Evolutionary conservation across 805 yeast species (phyloP).

Genomic region (Saturnispora quitensis): DNA sequence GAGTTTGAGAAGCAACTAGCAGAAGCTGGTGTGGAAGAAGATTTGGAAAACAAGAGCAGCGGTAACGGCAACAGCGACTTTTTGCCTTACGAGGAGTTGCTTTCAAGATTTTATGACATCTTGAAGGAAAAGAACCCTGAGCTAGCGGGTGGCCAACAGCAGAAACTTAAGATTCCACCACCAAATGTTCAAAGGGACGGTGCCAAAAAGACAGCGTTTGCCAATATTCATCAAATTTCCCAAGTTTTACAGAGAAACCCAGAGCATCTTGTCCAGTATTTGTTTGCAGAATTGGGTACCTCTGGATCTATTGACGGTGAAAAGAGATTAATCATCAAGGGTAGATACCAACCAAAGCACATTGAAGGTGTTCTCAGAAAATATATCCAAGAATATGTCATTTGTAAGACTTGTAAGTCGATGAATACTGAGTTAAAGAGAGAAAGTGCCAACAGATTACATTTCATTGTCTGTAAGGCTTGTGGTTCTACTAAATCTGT

Average conservation of each 20-base stretch:
- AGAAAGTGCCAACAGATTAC: slow-evolving; percentile 93
- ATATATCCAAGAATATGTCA: slow-evolving; percentile 93
- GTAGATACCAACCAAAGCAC: slow-evolving; percentile 96
- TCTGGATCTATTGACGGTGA: slow-evolving; percentile 98
- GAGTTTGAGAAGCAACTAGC: slow-evolving; percentile 87
- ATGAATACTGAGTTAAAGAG: slow-evolving; percentile 93
- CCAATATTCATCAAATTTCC: slow-evolving; percentile 91
- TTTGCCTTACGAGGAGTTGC: slow-evolving; percentile 59
- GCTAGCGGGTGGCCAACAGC: slow-evolving; percentile 91
- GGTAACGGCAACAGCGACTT: slow-evolving; percentile 49
- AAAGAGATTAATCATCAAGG: slow-evolving; percentile 93
- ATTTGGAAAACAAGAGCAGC: slow-evolving; percentile 16
- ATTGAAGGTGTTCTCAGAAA: slow-evolving; percentile 94
- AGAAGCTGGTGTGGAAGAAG: slow-evolving; percentile 74
- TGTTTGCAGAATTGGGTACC: slow-evolving; percentile 98
- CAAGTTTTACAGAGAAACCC: slow-evolving; percentile 92
- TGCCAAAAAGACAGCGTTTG: slow-evolving; percentile 88
- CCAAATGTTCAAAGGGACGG: slow-evolving; percentile 97
- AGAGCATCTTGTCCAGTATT: slow-evolving; percentile 91
- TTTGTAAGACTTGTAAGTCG: slow-evolving; percentile 98
- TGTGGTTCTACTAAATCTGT: slow-evolving; percentile 98
- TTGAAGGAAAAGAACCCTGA: slow-evolving; percentile 94
- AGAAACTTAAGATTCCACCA: slow-evolving; percentile 94
- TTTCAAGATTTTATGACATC: slow-evolving; percentile 77
- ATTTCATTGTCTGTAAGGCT: slow-evolving; percentile 93